These are phyloP conservation scores for Fusarium sublunatum DNA, from an alignment of 2,329 filamentous ascomycete genomes.

Conservation along the genomic window DNA sequence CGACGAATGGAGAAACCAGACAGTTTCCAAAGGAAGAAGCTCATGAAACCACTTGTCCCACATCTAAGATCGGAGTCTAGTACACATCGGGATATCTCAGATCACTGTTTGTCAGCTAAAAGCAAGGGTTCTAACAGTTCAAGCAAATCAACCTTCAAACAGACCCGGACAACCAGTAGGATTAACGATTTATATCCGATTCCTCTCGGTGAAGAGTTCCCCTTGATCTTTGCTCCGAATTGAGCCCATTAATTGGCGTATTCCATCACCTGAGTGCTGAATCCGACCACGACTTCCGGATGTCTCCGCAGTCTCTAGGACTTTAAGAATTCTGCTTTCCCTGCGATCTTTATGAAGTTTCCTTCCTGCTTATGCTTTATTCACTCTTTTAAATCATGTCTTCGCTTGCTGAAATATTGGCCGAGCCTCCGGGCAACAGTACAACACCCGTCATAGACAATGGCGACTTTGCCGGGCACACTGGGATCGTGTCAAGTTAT, in stretches of 20 bases:
- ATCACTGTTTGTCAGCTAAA: constrained; percentile 30
- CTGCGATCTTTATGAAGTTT: too few relatives aligned
- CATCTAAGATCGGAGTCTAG: constrained; percentile 41
- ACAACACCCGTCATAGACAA: background rate
- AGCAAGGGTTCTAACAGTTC: background rate
- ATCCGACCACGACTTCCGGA: background rate
- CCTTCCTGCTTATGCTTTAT: background rate
- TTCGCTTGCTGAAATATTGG: background rate
- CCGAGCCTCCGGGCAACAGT: constrained; percentile 2
- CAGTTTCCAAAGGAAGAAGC: background rate
- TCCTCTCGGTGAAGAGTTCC: background rate
- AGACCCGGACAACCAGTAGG: background rate
- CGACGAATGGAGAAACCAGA: background rate
- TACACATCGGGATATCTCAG: constrained; percentile 26
- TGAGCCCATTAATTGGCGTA: background rate
- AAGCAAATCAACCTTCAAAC: background rate
- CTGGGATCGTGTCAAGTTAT: constrained; percentile 24
- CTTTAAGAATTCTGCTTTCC: background rate
- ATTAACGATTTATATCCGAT: too few relatives aligned
- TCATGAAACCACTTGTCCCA: background rate
- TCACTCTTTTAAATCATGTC: background rate
- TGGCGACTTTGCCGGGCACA: background rate
- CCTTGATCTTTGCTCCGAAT: too few relatives aligned
- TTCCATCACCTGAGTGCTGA: constrained; percentile 6
- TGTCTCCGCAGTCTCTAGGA: too few relatives aligned